Conservation (phyloP, 2,329 filamentous ascomycete genomes). For the Botrytis sinoallii region DNA sequence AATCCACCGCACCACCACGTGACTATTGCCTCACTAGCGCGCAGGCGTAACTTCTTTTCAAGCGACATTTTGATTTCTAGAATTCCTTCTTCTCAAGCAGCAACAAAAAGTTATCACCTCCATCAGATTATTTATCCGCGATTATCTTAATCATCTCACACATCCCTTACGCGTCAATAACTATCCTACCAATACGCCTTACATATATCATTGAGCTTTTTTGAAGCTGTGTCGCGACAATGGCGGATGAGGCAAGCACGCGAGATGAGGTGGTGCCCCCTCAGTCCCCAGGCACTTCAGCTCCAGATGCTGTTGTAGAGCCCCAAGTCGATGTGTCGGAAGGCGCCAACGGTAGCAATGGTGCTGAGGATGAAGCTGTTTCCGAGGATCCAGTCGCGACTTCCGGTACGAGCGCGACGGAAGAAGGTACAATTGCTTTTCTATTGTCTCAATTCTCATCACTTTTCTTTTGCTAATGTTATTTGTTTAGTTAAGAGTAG, state of each 20-base stretch:
- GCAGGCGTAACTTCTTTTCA: conserved; percentile 21
- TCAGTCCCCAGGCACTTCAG: conserved; percentile 23
- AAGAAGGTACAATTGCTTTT: conserved; percentile 28
- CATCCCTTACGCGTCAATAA: conserved; percentile 27
- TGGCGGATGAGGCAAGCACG: conserved; percentile 33
- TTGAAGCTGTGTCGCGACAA: conserved; percentile 30
- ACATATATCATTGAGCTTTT: conserved; percentile 17
- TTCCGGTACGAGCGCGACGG: conserved; percentile 23
- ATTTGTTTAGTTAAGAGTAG: conserved; percentile 27
- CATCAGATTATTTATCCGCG: conserved; percentile 23
- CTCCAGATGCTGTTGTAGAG: conserved; percentile 21
- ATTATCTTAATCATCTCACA: conserved; percentile 22
- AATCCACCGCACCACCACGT: conserved; percentile 18
- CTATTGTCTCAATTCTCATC: conserved; percentile 17
- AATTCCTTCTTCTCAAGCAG: conserved; percentile 21
- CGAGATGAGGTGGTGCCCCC: conserved; percentile 25
- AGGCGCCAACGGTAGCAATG: conserved; percentile 26
- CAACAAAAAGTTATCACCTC: conserved; percentile 27
- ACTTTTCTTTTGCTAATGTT: conserved; percentile 26
- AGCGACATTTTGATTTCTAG: conserved; percentile 25
- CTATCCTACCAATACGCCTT: conserved; percentile 15
- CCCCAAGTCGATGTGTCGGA: conserved; percentile 24
- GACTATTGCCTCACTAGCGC: conserved; percentile 18
- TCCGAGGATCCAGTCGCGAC: conserved; percentile 31
- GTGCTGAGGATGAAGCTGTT: conserved; percentile 21